phyloP scores from a whole-genome alignment of 1,284 basidiomycete species.

The Fistulina hepatica region DNA sequence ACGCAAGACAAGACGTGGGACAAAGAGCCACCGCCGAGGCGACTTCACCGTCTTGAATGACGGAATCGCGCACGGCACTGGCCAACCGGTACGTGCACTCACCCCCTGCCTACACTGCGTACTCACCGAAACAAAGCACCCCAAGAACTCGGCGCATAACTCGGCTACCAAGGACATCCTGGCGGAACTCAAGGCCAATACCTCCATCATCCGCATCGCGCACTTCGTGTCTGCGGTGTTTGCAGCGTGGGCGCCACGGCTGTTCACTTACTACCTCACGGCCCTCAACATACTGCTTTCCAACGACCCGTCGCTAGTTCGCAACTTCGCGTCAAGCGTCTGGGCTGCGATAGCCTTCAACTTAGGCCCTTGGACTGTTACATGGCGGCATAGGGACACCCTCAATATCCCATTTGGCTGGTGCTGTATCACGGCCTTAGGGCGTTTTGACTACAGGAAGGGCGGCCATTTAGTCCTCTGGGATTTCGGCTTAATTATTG shows the following conservation, averaged over 20 bases:
- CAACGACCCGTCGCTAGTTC: background rate
- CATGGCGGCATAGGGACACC: conserved; percentile 2
- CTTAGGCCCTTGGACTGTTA: background rate
- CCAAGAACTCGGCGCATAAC: too few species aligned
- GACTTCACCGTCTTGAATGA: conserved; percentile 2
- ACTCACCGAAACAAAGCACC: too few species aligned
- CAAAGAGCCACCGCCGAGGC: background rate
- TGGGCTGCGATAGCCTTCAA: conserved; percentile 3
- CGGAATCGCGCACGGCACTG: conserved; percentile 7
- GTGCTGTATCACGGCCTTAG: conserved; percentile 9
- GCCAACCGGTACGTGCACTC: conserved; percentile 5
- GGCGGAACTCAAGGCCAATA: too few species aligned
- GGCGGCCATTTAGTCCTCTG: conserved; percentile 12
- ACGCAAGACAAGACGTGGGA: too few species aligned
- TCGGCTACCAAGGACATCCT: too few species aligned
- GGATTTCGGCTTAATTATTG: conserved; percentile 10
- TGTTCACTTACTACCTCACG: too few species aligned
- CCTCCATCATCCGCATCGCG: too few species aligned
- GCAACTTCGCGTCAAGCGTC: conserved; percentile 1
- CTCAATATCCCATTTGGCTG: conserved; percentile 6
- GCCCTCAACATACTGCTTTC: background rate
- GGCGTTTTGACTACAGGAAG: conserved; percentile 5
- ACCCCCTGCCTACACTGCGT: too few species aligned
- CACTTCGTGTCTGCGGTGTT: background rate
- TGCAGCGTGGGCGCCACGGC: too few species aligned